Evolutionary conservation across 371 early-diverging fungal genomes (phyloP), one percentile per base, ranked within the genome.

Genomic region (Batrachochytrium dendrobatidis): DNA sequence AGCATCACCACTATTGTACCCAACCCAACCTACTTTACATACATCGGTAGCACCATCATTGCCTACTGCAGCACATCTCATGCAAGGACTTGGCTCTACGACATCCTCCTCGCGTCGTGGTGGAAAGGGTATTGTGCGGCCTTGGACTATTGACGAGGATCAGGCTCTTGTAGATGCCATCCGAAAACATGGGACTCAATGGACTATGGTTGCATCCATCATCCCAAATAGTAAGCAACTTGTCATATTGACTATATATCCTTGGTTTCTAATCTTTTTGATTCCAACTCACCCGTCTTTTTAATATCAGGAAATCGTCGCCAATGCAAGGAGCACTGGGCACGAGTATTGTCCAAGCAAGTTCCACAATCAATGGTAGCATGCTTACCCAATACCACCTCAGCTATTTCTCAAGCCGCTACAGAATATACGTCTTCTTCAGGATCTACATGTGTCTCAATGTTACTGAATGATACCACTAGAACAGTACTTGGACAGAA

Each of bases 91-190:
- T 12, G n/a, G 15, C 39, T 12, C n/a, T n/a, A 39, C 39, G 15
- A 39, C 39, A 39, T 39, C 39, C 15, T 15, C 39, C 39, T 39
- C 39, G 39, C 12, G 22, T n/a, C 12, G 31, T n/a, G 53, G n/a
- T n/a, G 49, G 49, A 28, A 59, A 59, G 39, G 60, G 60, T 17
- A 35, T 26, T 10, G 49, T 59, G 22, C 31, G 60, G 22, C 60
- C 60, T 29, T 59, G 60, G 60, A 59, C 53, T 10, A 50, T 59
- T 1, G 44, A 59, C 30, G 60, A 59, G 25, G 60, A 59, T 31
- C 51, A 51, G 24, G 17, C 49, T 25, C 26, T 59, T 15, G 20
- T 59, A 6, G 50, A 52, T n/a, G 26, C 29, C 34, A 50, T 59
- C 10, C 45, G 49, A n/a, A 6, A 22, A 20, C 30, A 52, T n/a